phyloP scores from a whole-genome alignment of 306 rosid species.

The Medicago truncatula region DNA sequence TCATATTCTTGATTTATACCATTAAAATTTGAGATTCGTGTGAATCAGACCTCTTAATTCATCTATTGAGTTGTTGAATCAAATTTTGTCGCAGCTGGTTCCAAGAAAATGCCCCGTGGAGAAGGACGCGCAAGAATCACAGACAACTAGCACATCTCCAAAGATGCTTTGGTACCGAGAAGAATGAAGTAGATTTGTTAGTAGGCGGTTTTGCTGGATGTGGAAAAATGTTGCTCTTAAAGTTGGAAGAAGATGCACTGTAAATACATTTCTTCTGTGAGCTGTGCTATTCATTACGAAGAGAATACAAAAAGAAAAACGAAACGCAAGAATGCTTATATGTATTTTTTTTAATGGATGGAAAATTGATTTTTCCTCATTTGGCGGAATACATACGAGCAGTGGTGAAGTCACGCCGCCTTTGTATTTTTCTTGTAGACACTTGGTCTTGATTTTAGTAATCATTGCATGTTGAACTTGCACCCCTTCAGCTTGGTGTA shows the following conservation, averaged over 20 bases:
- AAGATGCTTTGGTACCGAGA: background rate
- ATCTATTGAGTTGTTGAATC: slow-evolving; percentile 27
- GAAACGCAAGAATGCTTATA: too few species aligned
- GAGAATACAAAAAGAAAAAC: too few species aligned
- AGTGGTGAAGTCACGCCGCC: too few species aligned
- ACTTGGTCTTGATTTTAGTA: slow-evolving; percentile 45
- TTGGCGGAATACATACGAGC: too few species aligned
- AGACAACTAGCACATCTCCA: slow-evolving; percentile 4
- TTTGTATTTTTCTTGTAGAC: background rate
- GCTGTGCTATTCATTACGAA: too few species aligned
- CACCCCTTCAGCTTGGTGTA: slow-evolving; percentile 10
- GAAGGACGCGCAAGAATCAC: slow-evolving; percentile 55
- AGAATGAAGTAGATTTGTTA: background rate
- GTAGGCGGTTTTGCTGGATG: slow-evolving; percentile 18
- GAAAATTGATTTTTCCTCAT: too few species aligned
- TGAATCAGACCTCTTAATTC: background rate
- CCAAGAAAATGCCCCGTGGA: slow-evolving; percentile 79
- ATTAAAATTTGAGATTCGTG: background rate
- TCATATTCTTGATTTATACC: slow-evolving; percentile 4
- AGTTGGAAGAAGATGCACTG: slow-evolving; percentile 5
- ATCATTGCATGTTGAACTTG: slow-evolving; percentile 6
- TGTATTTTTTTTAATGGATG: too few species aligned
- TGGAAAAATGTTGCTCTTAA: background rate
- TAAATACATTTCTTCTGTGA: slow-evolving; percentile 37
- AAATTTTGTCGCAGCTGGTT: slow-evolving; percentile 48